These are phyloP conservation scores for Dothideomycetes sp. DNA, from an alignment of 2,329 filamentous ascomycete genomes.

Conservation along the genomic window DNA sequence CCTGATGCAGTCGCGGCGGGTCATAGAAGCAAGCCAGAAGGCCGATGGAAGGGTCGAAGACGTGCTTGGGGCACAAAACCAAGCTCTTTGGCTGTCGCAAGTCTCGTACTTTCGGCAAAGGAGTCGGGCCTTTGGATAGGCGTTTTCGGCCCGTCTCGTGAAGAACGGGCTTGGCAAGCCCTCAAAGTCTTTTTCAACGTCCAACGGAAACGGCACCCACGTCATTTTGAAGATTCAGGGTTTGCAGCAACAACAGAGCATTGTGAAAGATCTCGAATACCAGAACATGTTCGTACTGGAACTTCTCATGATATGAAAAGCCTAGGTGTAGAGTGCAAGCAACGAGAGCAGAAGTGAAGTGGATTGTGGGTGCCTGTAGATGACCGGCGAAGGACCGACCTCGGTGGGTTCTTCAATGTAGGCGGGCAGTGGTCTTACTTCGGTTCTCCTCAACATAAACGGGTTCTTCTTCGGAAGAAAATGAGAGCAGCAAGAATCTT, in stretches of 20 bases:
- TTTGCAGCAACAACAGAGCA: neutral
- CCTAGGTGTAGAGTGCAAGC: too few species aligned
- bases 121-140: constrained; percentile 12
- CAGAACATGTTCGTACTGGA: too few species aligned
- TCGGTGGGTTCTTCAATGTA: constrained; percentile 3
- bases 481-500: neutral
- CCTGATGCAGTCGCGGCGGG: constrained; percentile 8
- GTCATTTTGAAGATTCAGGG: constrained; percentile 1
- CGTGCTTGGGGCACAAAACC: constrained; percentile 1
- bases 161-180: constrained; percentile 3
- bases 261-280: neutral
- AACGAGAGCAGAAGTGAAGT: neutral
- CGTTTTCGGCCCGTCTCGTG: constrained; percentile 11
- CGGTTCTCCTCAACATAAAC: constrained; percentile 5
- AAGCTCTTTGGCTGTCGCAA: neutral
- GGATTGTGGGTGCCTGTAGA: too few species aligned
- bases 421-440: constrained; percentile 10
- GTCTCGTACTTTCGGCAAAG: neutral
- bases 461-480: constrained; percentile 10
- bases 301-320: too few species aligned
- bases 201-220: neutral
- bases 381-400: constrained; percentile 13
- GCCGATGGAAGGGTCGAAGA: constrained; percentile 7
- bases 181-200: constrained; percentile 11
- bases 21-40: constrained; percentile 10